These are phyloP conservation scores for Diaporthe caulivora DNA, from an alignment of 2,329 filamentous ascomycete genomes.

Conservation along the genomic window DNA sequence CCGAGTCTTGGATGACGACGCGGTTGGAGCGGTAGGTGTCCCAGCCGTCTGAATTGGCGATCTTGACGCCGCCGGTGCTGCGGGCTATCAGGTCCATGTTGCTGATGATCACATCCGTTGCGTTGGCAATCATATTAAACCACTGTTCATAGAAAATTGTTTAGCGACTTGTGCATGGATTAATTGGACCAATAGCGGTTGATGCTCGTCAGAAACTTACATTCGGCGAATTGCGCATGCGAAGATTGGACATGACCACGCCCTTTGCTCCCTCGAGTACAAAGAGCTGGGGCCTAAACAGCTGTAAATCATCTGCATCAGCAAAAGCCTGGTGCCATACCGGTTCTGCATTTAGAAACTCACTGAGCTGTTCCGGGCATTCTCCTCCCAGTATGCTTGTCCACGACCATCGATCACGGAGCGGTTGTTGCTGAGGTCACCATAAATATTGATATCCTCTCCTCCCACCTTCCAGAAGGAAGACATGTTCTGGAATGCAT, in stretches of 20 bases:
- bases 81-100: slow-evolving; percentile 59
- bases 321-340: background rate
- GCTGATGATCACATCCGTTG: slow-evolving; percentile 64
- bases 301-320: background rate
- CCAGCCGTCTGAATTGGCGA: slow-evolving; percentile 60
- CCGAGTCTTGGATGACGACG: slow-evolving; percentile 52
- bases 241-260: slow-evolving; percentile 63
- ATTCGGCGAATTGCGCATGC: slow-evolving; percentile 68
- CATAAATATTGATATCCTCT: slow-evolving; percentile 69
- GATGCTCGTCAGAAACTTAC: slow-evolving; percentile 6
- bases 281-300: slow-evolving; percentile 66
- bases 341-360: background rate
- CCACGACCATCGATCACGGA: slow-evolving; percentile 71
- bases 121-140: slow-evolving; percentile 68
- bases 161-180: background rate
- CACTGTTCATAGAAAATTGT: slow-evolving; percentile 46
- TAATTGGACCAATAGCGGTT: rapidly evolving
- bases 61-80: slow-evolving; percentile 57
- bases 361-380: slow-evolving; percentile 61
- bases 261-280: slow-evolving; percentile 63
- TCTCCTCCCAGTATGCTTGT: slow-evolving; percentile 66
- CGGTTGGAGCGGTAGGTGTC: slow-evolving; percentile 54
- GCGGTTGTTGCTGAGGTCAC: slow-evolving; percentile 48
- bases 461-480: slow-evolving; percentile 71
- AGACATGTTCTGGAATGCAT: slow-evolving; percentile 67